phyloP scores from a whole-genome alignment of 2,329 filamentous ascomycete species.

The Bipolaris bicolor region DNA sequence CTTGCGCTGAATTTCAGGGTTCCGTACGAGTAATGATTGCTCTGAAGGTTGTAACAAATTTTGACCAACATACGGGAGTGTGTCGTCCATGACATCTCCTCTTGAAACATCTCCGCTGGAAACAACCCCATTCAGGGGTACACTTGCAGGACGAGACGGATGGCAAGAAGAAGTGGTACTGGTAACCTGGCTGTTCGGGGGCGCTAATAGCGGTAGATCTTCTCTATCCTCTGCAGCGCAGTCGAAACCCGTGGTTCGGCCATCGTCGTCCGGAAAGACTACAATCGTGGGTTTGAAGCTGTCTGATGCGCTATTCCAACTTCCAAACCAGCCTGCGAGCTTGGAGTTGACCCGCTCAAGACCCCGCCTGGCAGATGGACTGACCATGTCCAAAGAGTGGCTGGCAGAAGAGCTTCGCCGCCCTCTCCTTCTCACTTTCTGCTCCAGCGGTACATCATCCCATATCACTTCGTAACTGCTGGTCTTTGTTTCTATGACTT shows the following conservation, averaged over 20 bases:
- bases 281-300: slow-evolving; percentile 35
- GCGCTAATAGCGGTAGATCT: slow-evolving; percentile 25
- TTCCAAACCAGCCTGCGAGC: slow-evolving; percentile 39
- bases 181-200: slow-evolving; percentile 40
- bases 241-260: slow-evolving; percentile 11
- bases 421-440: slow-evolving; percentile 2
- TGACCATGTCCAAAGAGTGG: slow-evolving; percentile 21
- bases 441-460: slow-evolving; percentile 33
- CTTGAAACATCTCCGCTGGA: slow-evolving; percentile 18
- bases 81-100: neutral
- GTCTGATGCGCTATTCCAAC: slow-evolving; percentile 19
- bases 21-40: slow-evolving; percentile 13
- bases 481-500: slow-evolving; percentile 38
- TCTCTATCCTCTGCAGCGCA: slow-evolving; percentile 31
- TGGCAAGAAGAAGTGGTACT: slow-evolving; percentile 28
- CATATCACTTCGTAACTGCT: slow-evolving; percentile 42
- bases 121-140: slow-evolving; percentile 16
- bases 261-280: slow-evolving; percentile 38
- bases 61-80: neutral
- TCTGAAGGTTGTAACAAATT: neutral
- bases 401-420: slow-evolving; percentile 31
- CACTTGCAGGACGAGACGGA: slow-evolving; percentile 32
- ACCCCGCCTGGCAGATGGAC: slow-evolving; percentile 22
- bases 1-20: slow-evolving; percentile 10
- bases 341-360: slow-evolving; percentile 42